Evolutionary conservation across 140 eudicot genomes (phyloP).

Genomic region (Cichorium intybus): DNA sequence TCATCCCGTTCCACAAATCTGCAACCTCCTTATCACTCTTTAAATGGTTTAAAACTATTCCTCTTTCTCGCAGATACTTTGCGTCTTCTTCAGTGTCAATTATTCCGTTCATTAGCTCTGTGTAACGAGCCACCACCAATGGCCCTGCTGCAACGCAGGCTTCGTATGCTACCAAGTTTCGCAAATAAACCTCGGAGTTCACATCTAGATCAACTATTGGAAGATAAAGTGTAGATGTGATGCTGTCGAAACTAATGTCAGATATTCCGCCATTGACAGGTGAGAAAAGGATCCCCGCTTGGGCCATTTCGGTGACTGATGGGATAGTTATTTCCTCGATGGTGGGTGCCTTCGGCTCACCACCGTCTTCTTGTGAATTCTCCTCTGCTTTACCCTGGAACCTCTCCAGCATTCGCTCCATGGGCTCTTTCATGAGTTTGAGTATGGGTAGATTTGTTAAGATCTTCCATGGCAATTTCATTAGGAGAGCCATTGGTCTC

Average conservation of each 20-base stretch:
- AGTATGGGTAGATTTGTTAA: constrained; percentile 39
- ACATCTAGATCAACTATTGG: constrained; percentile 48
- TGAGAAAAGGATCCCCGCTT: constrained; percentile 41
- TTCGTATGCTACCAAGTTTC: constrained; percentile 76
- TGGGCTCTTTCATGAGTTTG: constrained; percentile 37
- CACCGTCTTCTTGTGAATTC: neutral
- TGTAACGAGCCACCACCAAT: constrained; percentile 62
- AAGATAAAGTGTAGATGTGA: constrained; percentile 32
- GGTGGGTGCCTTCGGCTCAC: constrained; percentile 27
- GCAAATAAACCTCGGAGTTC: constrained; percentile 46
- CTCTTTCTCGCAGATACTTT: constrained; percentile 38
- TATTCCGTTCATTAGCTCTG: constrained; percentile 76
- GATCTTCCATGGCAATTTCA: constrained; percentile 50
- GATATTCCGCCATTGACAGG: constrained; percentile 43
- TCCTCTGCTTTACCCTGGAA: constrained; percentile 9
- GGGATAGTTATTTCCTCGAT: constrained; percentile 58
- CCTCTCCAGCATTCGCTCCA: constrained; percentile 14
- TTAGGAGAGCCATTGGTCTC: constrained; percentile 17
- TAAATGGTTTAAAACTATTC: constrained; percentile 42
- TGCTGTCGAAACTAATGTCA: constrained; percentile 39
- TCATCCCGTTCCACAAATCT: constrained; percentile 69
- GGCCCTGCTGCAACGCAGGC: constrained; percentile 59
- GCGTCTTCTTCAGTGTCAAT: constrained; percentile 69
- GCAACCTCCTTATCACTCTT: constrained; percentile 65
- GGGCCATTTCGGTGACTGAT: constrained; percentile 37